Evolutionary conservation across 805 yeast species (phyloP), one percentile per base, ranked within the genome.

Genomic region (Sugiyamaella smithiae): DNA sequence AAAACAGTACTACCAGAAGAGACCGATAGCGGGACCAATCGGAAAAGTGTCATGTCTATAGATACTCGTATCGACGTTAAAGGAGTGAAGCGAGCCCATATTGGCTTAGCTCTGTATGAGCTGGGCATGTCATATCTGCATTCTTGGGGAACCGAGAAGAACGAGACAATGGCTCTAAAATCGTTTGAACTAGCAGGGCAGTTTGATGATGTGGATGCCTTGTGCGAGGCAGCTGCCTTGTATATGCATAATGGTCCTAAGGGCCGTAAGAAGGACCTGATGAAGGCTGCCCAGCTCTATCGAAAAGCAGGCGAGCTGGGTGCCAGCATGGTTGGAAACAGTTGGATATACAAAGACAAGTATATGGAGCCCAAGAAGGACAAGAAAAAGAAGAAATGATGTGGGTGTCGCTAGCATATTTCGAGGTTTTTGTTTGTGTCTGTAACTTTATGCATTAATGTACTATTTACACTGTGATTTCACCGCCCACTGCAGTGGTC

Each of bases 271-370:
- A 81, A 78, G 57, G 85, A 86, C 60, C 62, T 74, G 43, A 63
- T 67, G 40, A 69, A 76, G 57, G 87, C 91, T 2, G 85, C 90
- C 2, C 78, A 81, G 9, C 83, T 89, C 82, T 76, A 79, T 49
- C 71, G 90, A 36, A 66, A 79, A 26, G 84, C 87, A 12, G 88
- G 81, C 46, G 67, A 73, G 24, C 73, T 75, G 54, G 89, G 89
- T 2, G 76, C 75, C 19, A 75, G 73, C 54, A 66, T 81, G 48
- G 75, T 81, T 22, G 90, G 89, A 0, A 80, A 83, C 49, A 77
- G 81, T 51, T 85, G 91, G 91, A 82, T 84, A 29, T 80, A 83
- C 67, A 84, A 82, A 63, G 80, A 78, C 41, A 84, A 84, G 68
- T 84, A 85, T 58, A 62, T 70, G 67, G 59, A 64, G 36, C 51